Conservation (phyloP, 257 asterid species). For the Gentiana dahurica region DNA sequence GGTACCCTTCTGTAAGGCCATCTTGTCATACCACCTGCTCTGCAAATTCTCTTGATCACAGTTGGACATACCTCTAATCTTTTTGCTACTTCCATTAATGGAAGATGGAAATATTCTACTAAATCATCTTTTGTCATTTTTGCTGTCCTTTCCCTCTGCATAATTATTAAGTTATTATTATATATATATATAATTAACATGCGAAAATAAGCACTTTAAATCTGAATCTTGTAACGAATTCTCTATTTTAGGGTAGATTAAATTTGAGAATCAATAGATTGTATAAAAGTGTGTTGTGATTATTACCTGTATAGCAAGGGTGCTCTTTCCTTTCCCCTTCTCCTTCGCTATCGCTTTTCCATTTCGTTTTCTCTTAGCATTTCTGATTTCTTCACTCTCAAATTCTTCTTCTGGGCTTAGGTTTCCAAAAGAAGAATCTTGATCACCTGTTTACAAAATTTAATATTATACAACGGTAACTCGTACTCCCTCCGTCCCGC, state of each 20-base stretch:
- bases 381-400: background rate
- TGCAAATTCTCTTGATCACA: conserved; percentile 53
- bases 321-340: conserved; percentile 13
- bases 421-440: background rate
- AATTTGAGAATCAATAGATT: background rate
- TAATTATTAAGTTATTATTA: conserved; percentile 13
- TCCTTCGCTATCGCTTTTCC: background rate
- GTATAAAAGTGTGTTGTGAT: conserved; percentile 3
- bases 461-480: too few relatives aligned
- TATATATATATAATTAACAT: background rate
- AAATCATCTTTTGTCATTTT: conserved; percentile 40
- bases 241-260: too few relatives aligned
- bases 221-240: too few relatives aligned
- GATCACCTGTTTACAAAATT: conserved; percentile 4
- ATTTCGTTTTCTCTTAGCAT: too few relatives aligned
- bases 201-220: background rate
- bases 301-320: conserved; percentile 27
- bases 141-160: conserved; percentile 62
- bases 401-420: background rate
- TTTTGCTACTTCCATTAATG: conserved; percentile 29
- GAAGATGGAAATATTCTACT: conserved; percentile 38
- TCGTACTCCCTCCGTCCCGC: too few relatives aligned
- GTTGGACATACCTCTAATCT: conserved; percentile 39
- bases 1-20: conserved; percentile 67
- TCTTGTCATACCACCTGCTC: conserved; percentile 41